A percentile compares a stretch with the other conserved stretches of the same genome.
Evolutionary conservation across 495 filamentous ascomycete genomes (phyloP).

Genomic region (Aspergillus coremiiformis): DNA sequence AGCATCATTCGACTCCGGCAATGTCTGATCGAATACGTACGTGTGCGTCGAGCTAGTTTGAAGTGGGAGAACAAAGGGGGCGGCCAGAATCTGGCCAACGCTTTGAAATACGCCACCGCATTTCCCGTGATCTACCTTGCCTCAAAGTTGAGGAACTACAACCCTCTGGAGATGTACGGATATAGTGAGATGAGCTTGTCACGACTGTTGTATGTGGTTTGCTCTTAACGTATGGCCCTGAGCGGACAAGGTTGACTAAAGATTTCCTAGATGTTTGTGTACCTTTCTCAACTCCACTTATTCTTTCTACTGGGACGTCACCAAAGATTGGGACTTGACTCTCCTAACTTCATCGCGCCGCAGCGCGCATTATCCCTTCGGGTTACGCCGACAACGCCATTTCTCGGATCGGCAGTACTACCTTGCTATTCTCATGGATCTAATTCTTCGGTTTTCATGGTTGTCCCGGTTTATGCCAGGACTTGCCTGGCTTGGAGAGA

Average conservation of each 20-base stretch:
- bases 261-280: constrained; percentile 42
- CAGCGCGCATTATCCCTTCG: constrained; percentile 61
- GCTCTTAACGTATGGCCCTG: not conserved
- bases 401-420: constrained; percentile 75
- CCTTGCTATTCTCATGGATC: constrained; percentile 66
- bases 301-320: constrained; percentile 96
- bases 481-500: constrained; percentile 72
- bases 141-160: constrained; percentile 63
- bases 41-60: constrained; percentile 49
- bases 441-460: constrained; percentile 84
- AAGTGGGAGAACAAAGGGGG: constrained; percentile 56
- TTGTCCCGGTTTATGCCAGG: constrained; percentile 72
- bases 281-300: constrained; percentile 78
- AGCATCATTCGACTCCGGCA: constrained; percentile 82
- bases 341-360: constrained; percentile 54
- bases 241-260: not conserved
- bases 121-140: constrained; percentile 84
- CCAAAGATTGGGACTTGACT: constrained; percentile 92
- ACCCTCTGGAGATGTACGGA: constrained; percentile 43
- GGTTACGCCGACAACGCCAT: constrained; percentile 63
- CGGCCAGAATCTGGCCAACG: constrained; percentile 84
- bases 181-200: constrained; percentile 51
- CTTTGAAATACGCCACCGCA: constrained; percentile 81
- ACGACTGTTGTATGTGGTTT: constrained; percentile 44
- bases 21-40: constrained; percentile 79